Percentiles rank a stretch among this genome's conserved stretches.
Evolutionary conservation across 768 basidiomycete species (phyloP).

Genomic region (Xerocomus spinulosus): DNA sequence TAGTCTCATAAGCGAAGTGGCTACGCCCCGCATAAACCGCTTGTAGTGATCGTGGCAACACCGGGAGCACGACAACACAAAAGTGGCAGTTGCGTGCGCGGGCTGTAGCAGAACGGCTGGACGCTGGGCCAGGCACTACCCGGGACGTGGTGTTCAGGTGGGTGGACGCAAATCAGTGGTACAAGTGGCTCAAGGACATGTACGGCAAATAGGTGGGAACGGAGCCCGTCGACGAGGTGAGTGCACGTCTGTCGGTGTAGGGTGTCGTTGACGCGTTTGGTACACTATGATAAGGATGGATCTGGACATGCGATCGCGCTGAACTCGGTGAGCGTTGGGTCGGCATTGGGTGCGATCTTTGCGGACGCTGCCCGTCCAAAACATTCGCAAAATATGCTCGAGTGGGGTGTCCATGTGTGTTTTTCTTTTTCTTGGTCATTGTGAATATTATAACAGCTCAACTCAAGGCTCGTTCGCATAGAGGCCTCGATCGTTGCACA

Average conservation of each 20-base stretch:
- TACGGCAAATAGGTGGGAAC: constrained; percentile 57
- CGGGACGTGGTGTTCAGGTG: constrained; percentile 77
- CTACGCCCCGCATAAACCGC: constrained; percentile 42
- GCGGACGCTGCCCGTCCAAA: constrained; percentile 46
- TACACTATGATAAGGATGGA: constrained; percentile 74
- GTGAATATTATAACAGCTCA: too few relatives aligned
- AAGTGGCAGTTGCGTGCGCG: constrained; percentile 47
- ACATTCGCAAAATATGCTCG: constrained; percentile 67
- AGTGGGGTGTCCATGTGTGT: constrained; percentile 61
- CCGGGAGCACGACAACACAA: constrained; percentile 21
- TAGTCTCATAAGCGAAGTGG: too few relatives aligned
- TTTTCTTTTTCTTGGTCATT: too few relatives aligned
- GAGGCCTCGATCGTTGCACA: constrained; percentile 13
- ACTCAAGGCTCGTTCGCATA: constrained; percentile 4
- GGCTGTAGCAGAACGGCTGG: neutral
- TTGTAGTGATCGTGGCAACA: constrained; percentile 49
- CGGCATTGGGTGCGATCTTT: constrained; percentile 64
- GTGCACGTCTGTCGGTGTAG: constrained; percentile 19
- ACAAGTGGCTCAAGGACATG: constrained; percentile 86
- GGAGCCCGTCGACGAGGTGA: constrained; percentile 49
- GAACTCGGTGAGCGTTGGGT: constrained; percentile 53
- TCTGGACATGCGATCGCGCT: constrained; percentile 53
- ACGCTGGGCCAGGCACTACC: constrained; percentile 27
- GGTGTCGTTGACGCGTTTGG: constrained; percentile 33
- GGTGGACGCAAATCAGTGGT: constrained; percentile 87